Conservation (phyloP, 2,329 filamentous ascomycete species). For the Microdochium bolleyi region DNA sequence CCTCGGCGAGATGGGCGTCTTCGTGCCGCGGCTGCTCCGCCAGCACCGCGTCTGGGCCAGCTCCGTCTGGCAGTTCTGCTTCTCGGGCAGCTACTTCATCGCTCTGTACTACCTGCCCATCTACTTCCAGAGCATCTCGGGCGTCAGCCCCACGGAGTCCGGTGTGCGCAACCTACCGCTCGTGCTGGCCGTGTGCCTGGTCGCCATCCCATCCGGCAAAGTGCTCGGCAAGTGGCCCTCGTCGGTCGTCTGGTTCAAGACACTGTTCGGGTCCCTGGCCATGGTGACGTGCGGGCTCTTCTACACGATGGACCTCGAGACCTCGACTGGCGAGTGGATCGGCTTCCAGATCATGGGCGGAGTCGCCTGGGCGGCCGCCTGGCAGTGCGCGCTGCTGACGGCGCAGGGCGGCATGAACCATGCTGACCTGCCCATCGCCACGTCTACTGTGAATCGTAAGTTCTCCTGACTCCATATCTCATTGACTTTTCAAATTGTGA, state of each 20-base stretch:
- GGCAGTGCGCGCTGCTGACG: conserved; percentile 26
- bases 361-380: conserved; percentile 22
- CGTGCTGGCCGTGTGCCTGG: conserved; percentile 13
- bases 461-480: not conserved
- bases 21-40: conserved; percentile 4
- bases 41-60: conserved; percentile 2
- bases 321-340: conserved; percentile 22
- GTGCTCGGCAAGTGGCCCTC: conserved; percentile 3
- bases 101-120: conserved; percentile 15
- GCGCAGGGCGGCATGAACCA: conserved; percentile 24
- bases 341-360: conserved; percentile 26
- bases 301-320: conserved; percentile 20
- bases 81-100: conserved; percentile 8
- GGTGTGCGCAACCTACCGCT: conserved; percentile 16
- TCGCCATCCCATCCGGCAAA: conserved; percentile 13
- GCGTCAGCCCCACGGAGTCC: conserved; percentile 9
- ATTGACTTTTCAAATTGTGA: too few relatives aligned
- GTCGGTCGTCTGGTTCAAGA: not conserved
- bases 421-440: conserved; percentile 27
- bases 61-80: not conserved
- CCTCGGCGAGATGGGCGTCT: conserved; percentile 9
- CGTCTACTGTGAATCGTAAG: conserved; percentile 11
- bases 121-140: conserved; percentile 17
- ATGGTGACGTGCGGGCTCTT: conserved; percentile 22
- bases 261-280: conserved; percentile 3